These are phyloP conservation scores for Suillus bovinus DNA, from an alignment of 768 basidiomycete genomes.

Conservation along the genomic window DNA sequence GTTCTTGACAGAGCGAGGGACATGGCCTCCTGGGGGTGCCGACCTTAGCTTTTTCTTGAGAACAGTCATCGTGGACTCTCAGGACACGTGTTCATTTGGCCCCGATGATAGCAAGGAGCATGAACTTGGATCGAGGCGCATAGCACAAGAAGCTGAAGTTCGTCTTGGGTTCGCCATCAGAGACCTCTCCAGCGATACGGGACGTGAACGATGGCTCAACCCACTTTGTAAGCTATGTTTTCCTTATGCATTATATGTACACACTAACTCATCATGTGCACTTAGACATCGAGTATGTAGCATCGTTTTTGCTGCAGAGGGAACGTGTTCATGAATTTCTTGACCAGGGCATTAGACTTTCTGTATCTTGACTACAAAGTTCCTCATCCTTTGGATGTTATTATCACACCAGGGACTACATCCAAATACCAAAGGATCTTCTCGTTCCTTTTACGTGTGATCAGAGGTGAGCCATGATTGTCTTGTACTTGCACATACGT, in stretches of 20 bases:
- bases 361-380: conserved; percentile 89
- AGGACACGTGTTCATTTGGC: conserved; percentile 39
- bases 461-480: conserved; percentile 57
- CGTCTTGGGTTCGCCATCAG: conserved; percentile 84
- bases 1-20: conserved; percentile 67
- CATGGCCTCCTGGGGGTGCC: conserved; percentile 86
- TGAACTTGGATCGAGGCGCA: conserved; percentile 35
- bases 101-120: conserved; percentile 26
- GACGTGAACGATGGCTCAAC: conserved; percentile 77
- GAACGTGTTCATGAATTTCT: conserved; percentile 8
- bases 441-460: conserved; percentile 73
- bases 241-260: background rate
- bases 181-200: conserved; percentile 63
- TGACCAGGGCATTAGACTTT: conserved; percentile 78
- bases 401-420: conserved; percentile 72
- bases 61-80: conserved; percentile 82
- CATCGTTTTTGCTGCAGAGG: conserved; percentile 8
- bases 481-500: background rate
- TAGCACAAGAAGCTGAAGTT: conserved; percentile 65
- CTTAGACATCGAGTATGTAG: conserved; percentile 50
- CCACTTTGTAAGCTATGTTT: conserved; percentile 65
- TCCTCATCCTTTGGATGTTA: conserved; percentile 70
- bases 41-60: conserved; percentile 83
- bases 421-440: conserved; percentile 87
- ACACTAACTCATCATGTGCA: background rate